Base-by-base conservation (phyloP, 192 early-diverging fungal species). In the Diversispora eburnea region DNA sequence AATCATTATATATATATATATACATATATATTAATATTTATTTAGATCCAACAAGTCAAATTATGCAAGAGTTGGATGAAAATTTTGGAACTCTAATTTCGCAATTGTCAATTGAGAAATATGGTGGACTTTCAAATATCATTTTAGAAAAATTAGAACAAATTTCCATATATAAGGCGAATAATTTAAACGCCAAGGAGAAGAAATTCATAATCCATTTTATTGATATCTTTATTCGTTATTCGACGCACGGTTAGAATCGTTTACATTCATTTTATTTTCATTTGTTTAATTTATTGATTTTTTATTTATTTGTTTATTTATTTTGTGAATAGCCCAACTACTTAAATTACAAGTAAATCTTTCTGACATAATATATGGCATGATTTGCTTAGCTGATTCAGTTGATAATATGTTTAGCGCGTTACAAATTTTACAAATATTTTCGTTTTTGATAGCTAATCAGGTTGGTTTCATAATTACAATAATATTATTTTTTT, bases 201-300 rank as follows among this genome's bases (percentile, higher is more conserved):
- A 20, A 15, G 13, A 59, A 42, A 56, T 33, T 71, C n/a, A 20
- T 59, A 20, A 41, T 71, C 15, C 10, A 58, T 17, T 46, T 71
- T 0, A 46, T 60, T 43, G 56, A 71, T 20, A 13, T 58, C 0
- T 25, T 71, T 25, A 6, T 71, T 25, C 8, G 45, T 39, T 43
- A 59, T 33, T 71, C 69, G 8, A 71, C 17, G 5, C 39, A 71
- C 43, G 56, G 69, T 71, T 46, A 63, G 25, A 33, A n/a, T 62
- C 13, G n/a, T 42, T 6, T 12, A 63, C 8, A 45, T 19, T 17
- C 4, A 17, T 4, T 25, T 0, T 42, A n/a, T 20, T 39, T 61
- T 25, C 13, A 39, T 63, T 3, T n/a, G 7, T 7, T 45, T 45
- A 8, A 43, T 47, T 5, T n/a, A 66, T 45, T 48, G 8, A 22